Evolutionary conservation across 805 yeast genomes (phyloP), one percentile per base, ranked within the genome.

Genomic region (Debaryomyces castellii): DNA sequence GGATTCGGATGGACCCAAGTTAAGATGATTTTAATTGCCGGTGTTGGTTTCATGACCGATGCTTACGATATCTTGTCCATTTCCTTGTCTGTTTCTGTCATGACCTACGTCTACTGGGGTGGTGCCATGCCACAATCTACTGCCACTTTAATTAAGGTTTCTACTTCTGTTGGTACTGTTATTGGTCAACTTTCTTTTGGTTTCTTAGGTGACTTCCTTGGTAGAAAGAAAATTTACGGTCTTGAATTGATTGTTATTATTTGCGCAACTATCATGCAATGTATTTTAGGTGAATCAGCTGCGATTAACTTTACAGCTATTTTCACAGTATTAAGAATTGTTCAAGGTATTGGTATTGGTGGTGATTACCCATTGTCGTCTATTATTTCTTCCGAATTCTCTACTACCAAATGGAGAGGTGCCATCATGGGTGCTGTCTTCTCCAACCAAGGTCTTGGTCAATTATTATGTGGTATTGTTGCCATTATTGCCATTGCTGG

Each of bases 381-480:
- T n/a, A 85, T 89, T 66, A 89, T 89, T 54, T 85, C 96, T 8
- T 85, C 96, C 47, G 97, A 89, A 75, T 89, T 89, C 61, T 80
- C 96, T 22, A 88, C 96, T 48, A 89, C 96, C 54, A 89, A 87
- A 69, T 89, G 96, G 96, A 87, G 97, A 83, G 97, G 97, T 79
- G 96, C 96, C 53, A 89, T 89, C 58, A 89, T 89, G 96, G 90
- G 88, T 63, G 96, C 96, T 23, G 96, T 89, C 46, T 91, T 91
- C 69, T 92, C 97, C 47, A 90, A 90, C 76, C 97, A 91, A 74
- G 97, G 97, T 70, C 82, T 94, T 83, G 97, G 97, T 68, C 97
- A 91, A 75, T 79, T 90, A 50, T 62, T 83, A 16, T 96, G 89
- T 49, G 96, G 92, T 81, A 75, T 89, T 53, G 87, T 89, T 57